These are phyloP conservation scores for Atkinsonella hypoxylon DNA, from an alignment of 2,329 filamentous ascomycete species.

Conservation along the genomic window DNA sequence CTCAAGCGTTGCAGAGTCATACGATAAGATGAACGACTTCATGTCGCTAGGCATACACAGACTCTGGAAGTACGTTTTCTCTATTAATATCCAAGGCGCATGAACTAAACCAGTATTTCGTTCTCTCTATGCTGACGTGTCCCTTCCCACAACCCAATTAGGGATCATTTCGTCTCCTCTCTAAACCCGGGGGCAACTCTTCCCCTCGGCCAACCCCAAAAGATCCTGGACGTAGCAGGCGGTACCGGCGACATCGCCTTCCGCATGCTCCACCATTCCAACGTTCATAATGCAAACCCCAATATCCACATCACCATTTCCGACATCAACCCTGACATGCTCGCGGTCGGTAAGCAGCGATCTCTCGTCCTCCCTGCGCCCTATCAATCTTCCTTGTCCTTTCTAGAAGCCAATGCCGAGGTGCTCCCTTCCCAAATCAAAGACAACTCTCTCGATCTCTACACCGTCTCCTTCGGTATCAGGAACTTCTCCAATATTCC, in stretches of 20 bases:
- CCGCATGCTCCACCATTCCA: constrained; percentile 83
- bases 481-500: constrained; percentile 93
- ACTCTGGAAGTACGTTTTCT: constrained; percentile 62
- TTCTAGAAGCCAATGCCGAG: constrained; percentile 87
- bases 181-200: constrained; percentile 66
- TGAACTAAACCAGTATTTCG: too few relatives aligned
- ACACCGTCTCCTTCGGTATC: constrained; percentile 96
- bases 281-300: constrained; percentile 62
- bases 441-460: constrained; percentile 70
- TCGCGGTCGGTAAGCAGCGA: constrained; percentile 75
- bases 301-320: constrained; percentile 78
- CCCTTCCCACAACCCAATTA: constrained; percentile 13
- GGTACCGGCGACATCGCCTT: constrained; percentile 97
- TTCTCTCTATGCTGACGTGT: background rate
- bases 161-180: constrained; percentile 83
- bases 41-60: constrained; percentile 98
- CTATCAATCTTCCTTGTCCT: constrained; percentile 50
- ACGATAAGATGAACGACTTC: constrained; percentile 97
- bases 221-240: constrained; percentile 92
- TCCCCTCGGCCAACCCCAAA: constrained; percentile 34
- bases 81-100: background rate
- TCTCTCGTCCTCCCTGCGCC: constrained; percentile 44
- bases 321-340: constrained; percentile 95
- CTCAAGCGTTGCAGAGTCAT: constrained; percentile 84
- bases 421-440: constrained; percentile 51